phyloP scores from a whole-genome alignment of 2,329 filamentous ascomycete species.

The Stemphylium vesicarium region DNA sequence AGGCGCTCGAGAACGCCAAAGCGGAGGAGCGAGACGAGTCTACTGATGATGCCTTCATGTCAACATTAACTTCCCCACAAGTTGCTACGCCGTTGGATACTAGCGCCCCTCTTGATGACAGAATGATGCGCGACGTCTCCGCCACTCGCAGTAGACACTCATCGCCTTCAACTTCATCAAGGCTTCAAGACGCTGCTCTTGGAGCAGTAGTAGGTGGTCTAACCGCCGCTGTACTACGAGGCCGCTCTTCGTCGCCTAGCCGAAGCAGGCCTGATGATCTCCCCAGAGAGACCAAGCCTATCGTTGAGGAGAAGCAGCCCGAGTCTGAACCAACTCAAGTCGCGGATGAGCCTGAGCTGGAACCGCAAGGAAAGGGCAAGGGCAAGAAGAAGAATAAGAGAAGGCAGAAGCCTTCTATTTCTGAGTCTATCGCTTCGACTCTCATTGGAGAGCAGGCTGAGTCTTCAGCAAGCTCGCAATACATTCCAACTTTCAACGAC shows the following conservation, averaged over 20 bases:
- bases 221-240: conserved; percentile 23
- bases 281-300: conserved; percentile 12
- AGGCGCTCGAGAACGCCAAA: conserved; percentile 28
- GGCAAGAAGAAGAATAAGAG: conserved; percentile 40
- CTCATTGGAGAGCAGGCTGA: conserved; percentile 10
- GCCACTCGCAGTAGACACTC: conserved; percentile 16
- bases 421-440: conserved; percentile 3
- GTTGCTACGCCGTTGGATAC: conserved; percentile 1
- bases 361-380: conserved; percentile 33
- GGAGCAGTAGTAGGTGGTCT: conserved; percentile 36
- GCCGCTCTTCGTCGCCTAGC: conserved; percentile 24
- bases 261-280: conserved; percentile 23
- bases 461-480: conserved; percentile 13
- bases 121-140: conserved; percentile 26
- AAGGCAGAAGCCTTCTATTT: conserved; percentile 11
- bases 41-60: conserved; percentile 11
- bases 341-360: conserved; percentile 18
- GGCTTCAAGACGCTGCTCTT: conserved; percentile 38
- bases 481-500: conserved; percentile 36
- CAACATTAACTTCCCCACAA: conserved; percentile 15
- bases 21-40: conserved; percentile 20
- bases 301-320: conserved; percentile 14
- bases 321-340: conserved; percentile 9
- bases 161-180: conserved; percentile 30
- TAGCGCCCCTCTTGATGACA: conserved; percentile 29